These are phyloP conservation scores for Cucumis variabilis DNA, from an alignment of 331 rosid species.

Conservation along the genomic window DNA sequence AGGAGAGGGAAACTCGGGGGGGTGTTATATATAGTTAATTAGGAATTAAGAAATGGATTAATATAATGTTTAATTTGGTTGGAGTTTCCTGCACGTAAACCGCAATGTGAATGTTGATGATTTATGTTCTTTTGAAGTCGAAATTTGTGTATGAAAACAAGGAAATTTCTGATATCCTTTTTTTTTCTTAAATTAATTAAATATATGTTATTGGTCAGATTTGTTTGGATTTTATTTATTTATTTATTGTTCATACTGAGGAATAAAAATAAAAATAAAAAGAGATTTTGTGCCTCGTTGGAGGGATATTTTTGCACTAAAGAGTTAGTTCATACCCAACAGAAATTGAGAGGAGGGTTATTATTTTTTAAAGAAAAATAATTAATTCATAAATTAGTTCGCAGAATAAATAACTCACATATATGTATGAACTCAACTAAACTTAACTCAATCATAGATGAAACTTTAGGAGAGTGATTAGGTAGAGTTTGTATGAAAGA, in stretches of 20 bases:
- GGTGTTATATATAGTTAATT: background rate
- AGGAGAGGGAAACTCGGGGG: background rate
- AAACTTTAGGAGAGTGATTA: no score
- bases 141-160: conserved; percentile 24
- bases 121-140: background rate
- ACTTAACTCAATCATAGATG: background rate
- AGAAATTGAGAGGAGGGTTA: no score
- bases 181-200: background rate
- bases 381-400: no score
- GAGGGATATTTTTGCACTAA: background rate
- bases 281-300: background rate
- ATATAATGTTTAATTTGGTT: conserved; percentile 29
- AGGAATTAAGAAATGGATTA: background rate
- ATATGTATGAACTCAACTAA: no score
- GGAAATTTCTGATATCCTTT: background rate
- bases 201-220: background rate
- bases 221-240: background rate
- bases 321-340: background rate
- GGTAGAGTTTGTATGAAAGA: background rate
- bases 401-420: no score
- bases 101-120: conserved; percentile 23
- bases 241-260: background rate
- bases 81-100: conserved; percentile 63
- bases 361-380: no score
- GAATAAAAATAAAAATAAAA: background rate